These are phyloP conservation scores for Esteya vermicola DNA, from an alignment of 2,329 filamentous ascomycete genomes.

Conservation along the genomic window DNA sequence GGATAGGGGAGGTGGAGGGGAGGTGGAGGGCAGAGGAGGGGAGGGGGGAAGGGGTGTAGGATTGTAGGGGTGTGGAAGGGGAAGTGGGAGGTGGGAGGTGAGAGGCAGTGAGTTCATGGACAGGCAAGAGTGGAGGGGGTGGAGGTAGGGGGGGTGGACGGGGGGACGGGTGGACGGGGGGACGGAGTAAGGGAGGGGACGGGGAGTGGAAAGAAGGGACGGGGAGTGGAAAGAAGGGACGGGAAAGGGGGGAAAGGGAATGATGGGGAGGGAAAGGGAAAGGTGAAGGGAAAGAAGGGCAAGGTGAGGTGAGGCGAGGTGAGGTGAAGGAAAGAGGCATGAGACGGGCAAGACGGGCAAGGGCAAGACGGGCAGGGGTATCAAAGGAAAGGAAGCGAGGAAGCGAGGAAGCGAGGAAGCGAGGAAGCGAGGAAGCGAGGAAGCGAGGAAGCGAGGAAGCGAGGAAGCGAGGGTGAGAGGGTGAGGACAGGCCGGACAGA, in stretches of 20 bases:
- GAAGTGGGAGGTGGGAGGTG: too few species aligned
- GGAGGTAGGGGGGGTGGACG: too few species aligned
- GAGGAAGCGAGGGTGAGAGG: not conserved
- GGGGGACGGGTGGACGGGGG: not conserved
- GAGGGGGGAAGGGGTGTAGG: too few species aligned
- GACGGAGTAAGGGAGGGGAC: not conserved
- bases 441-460: not conserved
- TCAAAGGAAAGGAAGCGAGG: not conserved
- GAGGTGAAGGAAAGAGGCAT: not conserved
- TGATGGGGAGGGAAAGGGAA: not conserved
- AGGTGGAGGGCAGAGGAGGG: too few species aligned
- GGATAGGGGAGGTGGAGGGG: too few species aligned
- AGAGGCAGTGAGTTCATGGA: too few species aligned
- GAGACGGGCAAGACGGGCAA: not conserved
- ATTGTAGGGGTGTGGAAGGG: too few species aligned
- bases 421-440: not conserved
- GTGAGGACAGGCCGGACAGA: not conserved
- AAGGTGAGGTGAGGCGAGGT: not conserved
- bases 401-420: not conserved
- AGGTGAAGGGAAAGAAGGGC: not conserved
- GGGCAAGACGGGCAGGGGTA: not conserved
- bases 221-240: not conserved
- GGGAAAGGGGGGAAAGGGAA: not conserved
- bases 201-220: not conserved
- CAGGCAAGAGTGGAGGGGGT: too few species aligned